Conservation (phyloP, 257 asterid species). For the Gentiana straminea region DNA sequence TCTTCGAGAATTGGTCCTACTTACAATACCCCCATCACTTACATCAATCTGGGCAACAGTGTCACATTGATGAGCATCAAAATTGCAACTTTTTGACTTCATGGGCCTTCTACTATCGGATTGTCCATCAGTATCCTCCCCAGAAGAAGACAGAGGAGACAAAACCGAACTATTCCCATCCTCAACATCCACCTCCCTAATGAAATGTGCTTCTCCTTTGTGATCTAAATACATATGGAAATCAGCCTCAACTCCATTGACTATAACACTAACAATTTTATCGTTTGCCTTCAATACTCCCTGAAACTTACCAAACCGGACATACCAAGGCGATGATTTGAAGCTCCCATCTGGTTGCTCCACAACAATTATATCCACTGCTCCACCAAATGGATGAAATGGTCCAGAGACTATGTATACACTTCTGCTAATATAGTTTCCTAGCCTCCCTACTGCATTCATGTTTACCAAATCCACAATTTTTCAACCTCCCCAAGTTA, state of each 20-base stretch:
- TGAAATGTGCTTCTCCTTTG: constrained; percentile 78
- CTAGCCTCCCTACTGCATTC: constrained; percentile 86
- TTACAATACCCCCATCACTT: constrained; percentile 20
- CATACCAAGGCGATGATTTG: constrained; percentile 99
- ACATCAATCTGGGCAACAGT: constrained; percentile 19
- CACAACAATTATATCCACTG: constrained; percentile 89
- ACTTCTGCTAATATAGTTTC: constrained; percentile 69
- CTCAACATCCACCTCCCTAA: constrained; percentile 53
- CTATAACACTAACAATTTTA: constrained; percentile 67
- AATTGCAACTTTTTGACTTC: constrained; percentile 41
- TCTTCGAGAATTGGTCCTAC: constrained; percentile 37
- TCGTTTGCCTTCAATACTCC: constrained; percentile 83
- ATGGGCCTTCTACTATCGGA: constrained; percentile 17
- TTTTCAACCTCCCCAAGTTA: constrained; percentile 10
- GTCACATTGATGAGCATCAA: constrained; percentile 27
- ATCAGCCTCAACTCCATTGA: constrained; percentile 72
- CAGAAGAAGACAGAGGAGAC: constrained; percentile 34
- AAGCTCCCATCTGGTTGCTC: constrained; percentile 86
- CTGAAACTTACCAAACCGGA: constrained; percentile 94
- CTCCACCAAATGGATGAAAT: constrained; percentile 98
- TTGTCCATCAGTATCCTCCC: constrained; percentile 54
- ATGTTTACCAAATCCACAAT: constrained; percentile 28
- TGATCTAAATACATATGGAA: constrained; percentile 78
- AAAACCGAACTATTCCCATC: constrained; percentile 31
- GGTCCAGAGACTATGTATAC: constrained; percentile 82